These are phyloP conservation scores for Lasiosphaeris hirsuta DNA, from an alignment of 495 filamentous ascomycete genomes.

Conservation along the genomic window DNA sequence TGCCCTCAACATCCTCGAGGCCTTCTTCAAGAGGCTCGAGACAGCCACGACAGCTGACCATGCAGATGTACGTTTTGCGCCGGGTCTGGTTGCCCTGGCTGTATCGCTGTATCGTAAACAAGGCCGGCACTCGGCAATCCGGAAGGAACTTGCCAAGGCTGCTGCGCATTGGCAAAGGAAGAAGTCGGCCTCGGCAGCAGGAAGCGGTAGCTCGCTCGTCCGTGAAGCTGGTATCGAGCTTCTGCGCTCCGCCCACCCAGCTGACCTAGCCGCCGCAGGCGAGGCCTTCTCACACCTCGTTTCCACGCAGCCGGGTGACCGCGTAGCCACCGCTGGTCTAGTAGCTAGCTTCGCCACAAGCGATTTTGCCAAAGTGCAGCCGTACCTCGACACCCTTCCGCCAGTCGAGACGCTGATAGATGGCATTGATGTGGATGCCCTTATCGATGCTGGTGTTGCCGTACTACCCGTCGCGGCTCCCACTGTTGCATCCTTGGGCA, in stretches of 20 bases:
- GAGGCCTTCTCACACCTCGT: slow-evolving; percentile 71
- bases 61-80: slow-evolving; percentile 71
- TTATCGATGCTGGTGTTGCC: slow-evolving; percentile 76
- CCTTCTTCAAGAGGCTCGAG: slow-evolving; percentile 70
- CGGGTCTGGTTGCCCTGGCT: slow-evolving; percentile 79
- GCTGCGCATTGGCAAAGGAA: slow-evolving; percentile 71
- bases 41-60: slow-evolving; percentile 54
- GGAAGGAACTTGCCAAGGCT: slow-evolving; percentile 70
- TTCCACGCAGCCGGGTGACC: slow-evolving; percentile 59
- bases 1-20: slow-evolving; percentile 72
- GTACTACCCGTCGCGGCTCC: slow-evolving; percentile 43
- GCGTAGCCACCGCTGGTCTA: slow-evolving; percentile 68
- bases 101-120: slow-evolving; percentile 78
- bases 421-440: slow-evolving; percentile 62
- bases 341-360: slow-evolving; percentile 76
- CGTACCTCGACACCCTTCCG: slow-evolving; percentile 61
- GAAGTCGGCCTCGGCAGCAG: slow-evolving; percentile 41
- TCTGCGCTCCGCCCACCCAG: slow-evolving; percentile 63
- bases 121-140: slow-evolving; percentile 70
- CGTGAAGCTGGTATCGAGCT: slow-evolving; percentile 76
- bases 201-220: slow-evolving; percentile 55
- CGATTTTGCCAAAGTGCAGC: slow-evolving; percentile 56
- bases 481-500: slow-evolving; percentile 10
- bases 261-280: slow-evolving; percentile 65
- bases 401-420: slow-evolving; percentile 61